Conservation (phyloP, 805 yeast genomes). For the Ogataea ramenticola region DNA sequence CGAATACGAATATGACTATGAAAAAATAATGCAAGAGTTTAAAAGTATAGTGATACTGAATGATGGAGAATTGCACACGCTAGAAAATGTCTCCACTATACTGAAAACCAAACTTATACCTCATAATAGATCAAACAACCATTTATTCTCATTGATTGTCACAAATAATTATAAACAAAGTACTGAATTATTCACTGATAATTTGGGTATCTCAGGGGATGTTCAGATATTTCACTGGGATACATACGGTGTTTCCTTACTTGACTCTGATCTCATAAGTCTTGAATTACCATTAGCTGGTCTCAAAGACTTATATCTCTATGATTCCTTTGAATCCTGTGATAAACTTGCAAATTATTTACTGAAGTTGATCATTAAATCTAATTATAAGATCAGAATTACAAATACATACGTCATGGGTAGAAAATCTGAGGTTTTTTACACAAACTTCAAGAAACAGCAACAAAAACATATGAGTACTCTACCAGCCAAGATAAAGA, state of each 20-base stretch:
- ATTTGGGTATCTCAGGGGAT: constrained; percentile 20
- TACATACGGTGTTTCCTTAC: constrained; percentile 8
- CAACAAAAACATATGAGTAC: constrained; percentile 21
- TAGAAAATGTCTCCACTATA: constrained; percentile 7
- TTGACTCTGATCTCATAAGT: constrained; percentile 8
- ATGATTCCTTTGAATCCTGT: constrained; percentile 38
- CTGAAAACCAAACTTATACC: constrained; percentile 13
- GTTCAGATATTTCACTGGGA: constrained; percentile 18
- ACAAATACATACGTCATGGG: constrained; percentile 60
- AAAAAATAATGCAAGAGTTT: constrained; percentile 9
- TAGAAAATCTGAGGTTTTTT: constrained; percentile 40
- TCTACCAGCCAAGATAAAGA: constrained; percentile 28
- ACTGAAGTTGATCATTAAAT: constrained; percentile 34
- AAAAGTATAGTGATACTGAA: constrained; percentile 17
- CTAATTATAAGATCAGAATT: constrained; percentile 36
- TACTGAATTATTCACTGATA: constrained; percentile 13
- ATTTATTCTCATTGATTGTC: constrained; percentile 12
- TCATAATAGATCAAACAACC: constrained; percentile 1
- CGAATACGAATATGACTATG: constrained; percentile 9
- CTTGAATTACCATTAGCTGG: constrained; percentile 5
- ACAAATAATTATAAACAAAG: constrained; percentile 9
- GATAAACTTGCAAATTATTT: constrained; percentile 42
- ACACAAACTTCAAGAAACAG: constrained; percentile 31
- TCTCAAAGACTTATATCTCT: constrained; percentile 34
- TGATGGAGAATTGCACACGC: constrained; percentile 9